Percentiles rank a stretch among this genome's conserved stretches.
phyloP scores from a whole-genome alignment of 176 grass and related monocot species.

The Melocanna baccifera region DNA sequence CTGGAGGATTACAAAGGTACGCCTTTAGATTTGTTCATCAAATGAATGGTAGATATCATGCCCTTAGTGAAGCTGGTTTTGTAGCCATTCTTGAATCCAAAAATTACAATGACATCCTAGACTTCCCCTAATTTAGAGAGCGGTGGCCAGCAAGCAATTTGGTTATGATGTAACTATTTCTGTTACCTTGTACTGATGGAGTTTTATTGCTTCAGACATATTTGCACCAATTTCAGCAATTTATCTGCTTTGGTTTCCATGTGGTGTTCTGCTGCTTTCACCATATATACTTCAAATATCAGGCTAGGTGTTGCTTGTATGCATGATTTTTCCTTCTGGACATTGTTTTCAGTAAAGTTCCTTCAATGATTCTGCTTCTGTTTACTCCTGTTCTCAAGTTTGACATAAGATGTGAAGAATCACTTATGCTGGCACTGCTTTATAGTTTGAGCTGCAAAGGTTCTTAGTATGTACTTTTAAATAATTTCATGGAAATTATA shows the following conservation, averaged over 20 bases:
- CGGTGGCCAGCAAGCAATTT: background rate
- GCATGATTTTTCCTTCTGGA: constrained; percentile 2
- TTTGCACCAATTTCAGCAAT: background rate
- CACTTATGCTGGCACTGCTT: constrained; percentile 5
- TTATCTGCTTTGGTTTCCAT: constrained; percentile 24
- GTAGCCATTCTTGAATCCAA: constrained; percentile 13
- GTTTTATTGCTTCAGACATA: constrained; percentile 1
- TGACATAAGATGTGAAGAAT: background rate
- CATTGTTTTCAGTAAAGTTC: constrained; percentile 29
- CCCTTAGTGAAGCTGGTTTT: background rate
- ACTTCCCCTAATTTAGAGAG: background rate
- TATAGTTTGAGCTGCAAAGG: background rate
- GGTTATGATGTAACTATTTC: background rate
- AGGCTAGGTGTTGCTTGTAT: background rate
- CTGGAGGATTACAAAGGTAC: constrained; percentile 95
- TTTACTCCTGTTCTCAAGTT: constrained; percentile 9
- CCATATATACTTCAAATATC: constrained; percentile 8
- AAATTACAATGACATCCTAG: background rate
- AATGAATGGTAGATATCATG: background rate
- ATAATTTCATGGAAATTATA: constrained; percentile 19
- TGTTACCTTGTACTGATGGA: background rate
- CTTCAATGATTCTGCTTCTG: background rate
- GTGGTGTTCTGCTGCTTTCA: background rate
- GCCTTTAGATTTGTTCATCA: background rate
- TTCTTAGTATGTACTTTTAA: constrained; percentile 8